These are phyloP conservation scores for Claviceps monticola DNA, from an alignment of 2,329 filamentous ascomycete species.

Conservation along the genomic window DNA sequence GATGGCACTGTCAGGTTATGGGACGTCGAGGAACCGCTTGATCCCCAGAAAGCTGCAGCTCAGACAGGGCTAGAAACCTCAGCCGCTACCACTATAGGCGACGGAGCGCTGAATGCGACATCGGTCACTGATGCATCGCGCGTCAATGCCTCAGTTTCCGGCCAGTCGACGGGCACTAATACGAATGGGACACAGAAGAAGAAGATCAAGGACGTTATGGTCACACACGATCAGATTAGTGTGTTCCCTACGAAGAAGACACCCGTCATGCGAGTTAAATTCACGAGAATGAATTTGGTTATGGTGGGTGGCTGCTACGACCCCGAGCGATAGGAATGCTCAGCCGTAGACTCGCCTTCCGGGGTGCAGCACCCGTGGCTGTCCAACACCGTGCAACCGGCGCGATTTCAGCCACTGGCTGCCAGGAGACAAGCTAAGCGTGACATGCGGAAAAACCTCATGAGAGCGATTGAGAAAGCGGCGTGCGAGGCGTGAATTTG, in stretches of 20 bases:
- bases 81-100: conserved; percentile 26
- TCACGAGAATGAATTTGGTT: conserved; percentile 90
- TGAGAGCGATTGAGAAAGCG: not conserved
- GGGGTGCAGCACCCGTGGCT: not conserved
- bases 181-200: conserved; percentile 42
- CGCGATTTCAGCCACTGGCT: conserved; percentile 1
- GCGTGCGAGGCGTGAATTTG: not conserved
- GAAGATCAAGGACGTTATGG: conserved; percentile 77
- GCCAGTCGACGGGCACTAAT: conserved; percentile 14
- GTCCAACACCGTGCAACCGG: conserved; percentile 3
- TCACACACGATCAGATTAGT: conserved; percentile 85
- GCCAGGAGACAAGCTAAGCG: conserved; percentile 5
- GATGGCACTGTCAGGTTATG: conserved; percentile 89
- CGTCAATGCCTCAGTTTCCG: conserved; percentile 6
- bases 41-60: conserved; percentile 44
- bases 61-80: conserved; percentile 30
- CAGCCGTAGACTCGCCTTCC: conserved; percentile 2
- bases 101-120: conserved; percentile 22
- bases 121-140: conserved; percentile 16
- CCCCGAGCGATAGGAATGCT: conserved; percentile 28
- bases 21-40: conserved; percentile 67
- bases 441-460: conserved; percentile 2
- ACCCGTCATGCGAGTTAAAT: conserved; percentile 82
- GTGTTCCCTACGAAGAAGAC: conserved; percentile 95
- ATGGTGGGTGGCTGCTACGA: conserved; percentile 66